These are phyloP conservation scores for Sechiopsis laciniata DNA, from an alignment of 306 rosid species.

Conservation along the genomic window DNA sequence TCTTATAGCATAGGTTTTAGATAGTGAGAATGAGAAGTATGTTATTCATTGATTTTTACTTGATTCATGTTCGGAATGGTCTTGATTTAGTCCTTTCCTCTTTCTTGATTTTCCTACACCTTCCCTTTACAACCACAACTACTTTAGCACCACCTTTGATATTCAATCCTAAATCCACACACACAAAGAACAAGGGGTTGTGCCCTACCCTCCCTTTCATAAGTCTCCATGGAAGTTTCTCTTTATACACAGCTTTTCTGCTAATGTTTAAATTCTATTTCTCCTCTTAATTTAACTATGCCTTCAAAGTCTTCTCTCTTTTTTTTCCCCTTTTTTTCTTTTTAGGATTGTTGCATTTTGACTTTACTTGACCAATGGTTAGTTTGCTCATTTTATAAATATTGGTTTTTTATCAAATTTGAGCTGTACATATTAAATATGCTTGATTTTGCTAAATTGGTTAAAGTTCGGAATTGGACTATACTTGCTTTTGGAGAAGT, in stretches of 20 bases:
- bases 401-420: not conserved
- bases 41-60: too few species aligned
- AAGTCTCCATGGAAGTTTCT: too few species aligned
- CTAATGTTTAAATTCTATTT: not conserved
- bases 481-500: not conserved
- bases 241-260: not conserved
- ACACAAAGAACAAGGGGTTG: too few species aligned
- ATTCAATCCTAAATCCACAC: too few species aligned
- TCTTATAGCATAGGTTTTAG: slow-evolving; percentile 5
- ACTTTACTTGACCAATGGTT: not conserved
- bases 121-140: too few species aligned
- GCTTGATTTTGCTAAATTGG: not conserved
- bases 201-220: too few species aligned
- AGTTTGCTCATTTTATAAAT: not conserved
- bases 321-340: not conserved
- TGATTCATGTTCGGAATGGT: not conserved
- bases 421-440: not conserved
- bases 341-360: not conserved
- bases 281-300: not conserved
- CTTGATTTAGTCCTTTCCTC: not conserved
- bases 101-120: too few species aligned
- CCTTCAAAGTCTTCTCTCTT: not conserved
- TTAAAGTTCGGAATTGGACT: slow-evolving; percentile 1
- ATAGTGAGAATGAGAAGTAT: not conserved
- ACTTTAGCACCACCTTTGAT: too few species aligned